Conservation (phyloP, 352 stramenopile genomes). For the Phytophthora kernoviae region DNA sequence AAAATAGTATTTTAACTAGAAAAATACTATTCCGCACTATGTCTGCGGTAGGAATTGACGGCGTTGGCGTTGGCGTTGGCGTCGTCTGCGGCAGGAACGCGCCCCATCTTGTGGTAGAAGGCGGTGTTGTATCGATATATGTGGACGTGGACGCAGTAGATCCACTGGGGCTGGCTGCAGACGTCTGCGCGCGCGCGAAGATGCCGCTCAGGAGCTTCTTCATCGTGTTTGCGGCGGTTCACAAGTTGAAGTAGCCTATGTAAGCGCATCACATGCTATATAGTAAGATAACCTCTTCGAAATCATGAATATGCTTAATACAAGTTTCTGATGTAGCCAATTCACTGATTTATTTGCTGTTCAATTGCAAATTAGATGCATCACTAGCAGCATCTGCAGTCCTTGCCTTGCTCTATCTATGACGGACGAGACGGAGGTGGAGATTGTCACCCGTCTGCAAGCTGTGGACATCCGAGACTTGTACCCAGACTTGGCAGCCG, state of each 20-base stretch:
- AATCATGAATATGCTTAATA: too few relatives aligned
- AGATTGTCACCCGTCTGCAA: conserved; percentile 54
- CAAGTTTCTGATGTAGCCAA: conserved; percentile 22
- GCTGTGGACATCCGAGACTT: conserved; percentile 58
- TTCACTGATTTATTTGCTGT: conserved; percentile 31
- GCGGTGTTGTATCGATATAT: neutral
- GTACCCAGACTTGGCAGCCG: conserved; percentile 40
- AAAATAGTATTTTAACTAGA: too few relatives aligned
- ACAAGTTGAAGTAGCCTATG: conserved; percentile 15
- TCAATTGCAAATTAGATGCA: conserved; percentile 11
- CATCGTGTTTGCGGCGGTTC: conserved; percentile 31
- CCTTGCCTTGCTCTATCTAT: conserved; percentile 11
- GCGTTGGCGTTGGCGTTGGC: conserved; percentile 2
- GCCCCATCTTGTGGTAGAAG: conserved; percentile 10
- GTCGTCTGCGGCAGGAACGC: conserved; percentile 19
- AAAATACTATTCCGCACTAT: conserved; percentile 21
- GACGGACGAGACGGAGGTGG: conserved; percentile 60
- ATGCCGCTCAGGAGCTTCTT: conserved; percentile 75
- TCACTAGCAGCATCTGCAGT: conserved; percentile 7
- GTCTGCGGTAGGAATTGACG: conserved; percentile 4
- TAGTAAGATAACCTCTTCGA: too few relatives aligned
- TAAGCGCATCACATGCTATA: too few relatives aligned
- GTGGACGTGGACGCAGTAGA: neutral
- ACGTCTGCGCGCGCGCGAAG: conserved; percentile 48
- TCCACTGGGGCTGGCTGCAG: conserved; percentile 8